Conservation (phyloP, 768 basidiomycete genomes). For the Leucosporidium scottii region DNA sequence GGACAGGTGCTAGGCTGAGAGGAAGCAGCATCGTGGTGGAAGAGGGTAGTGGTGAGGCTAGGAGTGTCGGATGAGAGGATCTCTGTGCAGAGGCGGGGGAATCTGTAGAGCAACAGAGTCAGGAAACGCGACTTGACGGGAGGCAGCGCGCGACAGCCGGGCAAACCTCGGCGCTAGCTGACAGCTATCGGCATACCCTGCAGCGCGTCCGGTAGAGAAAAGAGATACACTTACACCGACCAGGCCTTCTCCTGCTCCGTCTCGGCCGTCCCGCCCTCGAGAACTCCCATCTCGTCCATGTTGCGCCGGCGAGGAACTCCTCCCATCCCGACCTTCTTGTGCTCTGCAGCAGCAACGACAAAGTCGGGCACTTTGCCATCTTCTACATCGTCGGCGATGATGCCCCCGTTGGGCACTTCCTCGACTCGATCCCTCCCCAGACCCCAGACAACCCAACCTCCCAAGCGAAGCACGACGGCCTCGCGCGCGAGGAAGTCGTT, state of each 20-base stretch:
- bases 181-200: not conserved
- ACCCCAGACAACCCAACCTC: constrained; percentile 79
- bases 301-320: constrained; percentile 20
- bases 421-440: constrained; percentile 49
- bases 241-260: constrained; percentile 14
- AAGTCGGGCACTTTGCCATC: constrained; percentile 30
- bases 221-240: constrained; percentile 12
- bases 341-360: constrained; percentile 13
- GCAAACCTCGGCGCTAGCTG: not conserved
- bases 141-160: not conserved
- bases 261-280: constrained; percentile 6
- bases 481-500: constrained; percentile 78
- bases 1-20: constrained; percentile 23
- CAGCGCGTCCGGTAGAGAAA: not conserved
- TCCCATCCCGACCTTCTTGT: constrained; percentile 23
- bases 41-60: constrained; percentile 84
- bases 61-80: constrained; percentile 93
- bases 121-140: not conserved
- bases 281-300: constrained; percentile 1
- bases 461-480: constrained; percentile 69
- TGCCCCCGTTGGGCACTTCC: not conserved
- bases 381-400: constrained; percentile 28
- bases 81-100: constrained; percentile 86
- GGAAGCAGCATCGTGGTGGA: constrained; percentile 43
- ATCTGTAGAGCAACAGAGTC: constrained; percentile 49